These are phyloP conservation scores for Umbilicus rupestris DNA, from an alignment of 164 flowering plant species.

Conservation along the genomic window DNA sequence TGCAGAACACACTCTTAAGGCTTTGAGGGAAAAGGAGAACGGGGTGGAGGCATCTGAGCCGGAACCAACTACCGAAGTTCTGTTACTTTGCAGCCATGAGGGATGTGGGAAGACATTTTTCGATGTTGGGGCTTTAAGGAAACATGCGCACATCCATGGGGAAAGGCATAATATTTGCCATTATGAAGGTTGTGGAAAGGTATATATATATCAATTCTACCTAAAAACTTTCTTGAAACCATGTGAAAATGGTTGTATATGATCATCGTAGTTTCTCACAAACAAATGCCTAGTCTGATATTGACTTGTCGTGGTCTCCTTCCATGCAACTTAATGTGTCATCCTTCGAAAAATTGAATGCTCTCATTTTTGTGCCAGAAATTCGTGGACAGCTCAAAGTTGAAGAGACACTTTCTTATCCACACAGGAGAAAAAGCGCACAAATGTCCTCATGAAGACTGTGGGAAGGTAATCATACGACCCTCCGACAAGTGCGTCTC, in stretches of 20 bases:
- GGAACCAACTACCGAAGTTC: slow-evolving; percentile 93
- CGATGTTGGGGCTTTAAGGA: slow-evolving; percentile 89
- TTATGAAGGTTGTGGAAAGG: slow-evolving; percentile 88
- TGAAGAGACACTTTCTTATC: slow-evolving; percentile 86
- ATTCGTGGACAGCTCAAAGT: slow-evolving; percentile 95
- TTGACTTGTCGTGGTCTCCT: too few species aligned
- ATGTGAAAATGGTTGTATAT: too few species aligned
- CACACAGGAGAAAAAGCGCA: slow-evolving; percentile 93
- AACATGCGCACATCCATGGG: slow-evolving; percentile 96
- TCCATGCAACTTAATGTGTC: too few species aligned
- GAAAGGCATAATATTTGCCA: slow-evolving; percentile 88
- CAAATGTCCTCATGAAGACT: slow-evolving; percentile 88
- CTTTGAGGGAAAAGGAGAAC: slow-evolving; percentile 52
- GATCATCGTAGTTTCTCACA: too few species aligned
- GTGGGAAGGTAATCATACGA: slow-evolving; percentile 75
- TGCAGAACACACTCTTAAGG: slow-evolving; percentile 56
- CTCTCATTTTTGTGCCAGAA: slow-evolving; percentile 64
- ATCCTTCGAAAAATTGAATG: too few species aligned
- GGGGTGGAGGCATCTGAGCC: slow-evolving; percentile 61
- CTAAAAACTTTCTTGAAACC: too few species aligned
- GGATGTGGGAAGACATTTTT: slow-evolving; percentile 97
- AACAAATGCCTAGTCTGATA: too few species aligned
- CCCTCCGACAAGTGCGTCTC: background rate
- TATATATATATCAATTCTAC: too few species aligned
- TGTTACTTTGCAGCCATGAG: slow-evolving; percentile 92